These are phyloP conservation scores for Mycena indigotica DNA, from an alignment of 768 basidiomycete genomes.

Conservation along the genomic window DNA sequence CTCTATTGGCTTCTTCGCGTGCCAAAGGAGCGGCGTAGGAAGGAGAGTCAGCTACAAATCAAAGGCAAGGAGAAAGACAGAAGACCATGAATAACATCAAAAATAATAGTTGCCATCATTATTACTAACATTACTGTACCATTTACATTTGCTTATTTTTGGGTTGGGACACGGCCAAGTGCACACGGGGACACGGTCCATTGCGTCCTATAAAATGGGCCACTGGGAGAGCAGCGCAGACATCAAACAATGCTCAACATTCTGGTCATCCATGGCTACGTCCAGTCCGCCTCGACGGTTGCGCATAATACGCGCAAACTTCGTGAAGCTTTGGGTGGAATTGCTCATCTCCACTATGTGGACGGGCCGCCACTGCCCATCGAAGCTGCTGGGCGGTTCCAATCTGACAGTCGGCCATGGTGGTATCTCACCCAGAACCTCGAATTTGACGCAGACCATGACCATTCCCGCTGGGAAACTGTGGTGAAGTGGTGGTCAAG, in stretches of 20 bases:
- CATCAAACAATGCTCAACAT: constrained; percentile 11
- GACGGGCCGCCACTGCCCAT: constrained; percentile 16
- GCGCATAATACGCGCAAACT: constrained; percentile 21
- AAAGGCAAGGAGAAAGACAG: constrained; percentile 3
- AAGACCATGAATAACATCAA: not conserved
- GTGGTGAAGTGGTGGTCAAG: constrained; percentile 25
- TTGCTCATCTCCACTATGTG: constrained; percentile 24
- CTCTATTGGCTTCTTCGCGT: constrained; percentile 18
- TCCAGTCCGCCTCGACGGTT: constrained; percentile 23
- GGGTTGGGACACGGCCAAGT: no score
- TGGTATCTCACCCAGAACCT: constrained; percentile 18
- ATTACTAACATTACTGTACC: no score
- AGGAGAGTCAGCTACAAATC: no score
- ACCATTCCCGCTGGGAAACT: constrained; percentile 12
- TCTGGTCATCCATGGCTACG: constrained; percentile 25
- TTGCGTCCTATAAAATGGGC: no score
- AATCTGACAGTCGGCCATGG: constrained; percentile 20
- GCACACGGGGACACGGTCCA: no score
- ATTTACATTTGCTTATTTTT: no score
- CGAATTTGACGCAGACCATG: constrained; percentile 7
- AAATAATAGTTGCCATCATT: constrained; percentile 2
- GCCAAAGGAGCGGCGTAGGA: constrained; percentile 17
- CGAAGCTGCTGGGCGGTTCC: not conserved
- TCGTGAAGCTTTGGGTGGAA: constrained; percentile 19
- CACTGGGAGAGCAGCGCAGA: no score